A percentile compares a stretch with the other conserved stretches of the same genome.
These are phyloP conservation scores for Zygoascus ofunaensis DNA, from an alignment of 805 yeast genomes.

Conservation along the genomic window DNA sequence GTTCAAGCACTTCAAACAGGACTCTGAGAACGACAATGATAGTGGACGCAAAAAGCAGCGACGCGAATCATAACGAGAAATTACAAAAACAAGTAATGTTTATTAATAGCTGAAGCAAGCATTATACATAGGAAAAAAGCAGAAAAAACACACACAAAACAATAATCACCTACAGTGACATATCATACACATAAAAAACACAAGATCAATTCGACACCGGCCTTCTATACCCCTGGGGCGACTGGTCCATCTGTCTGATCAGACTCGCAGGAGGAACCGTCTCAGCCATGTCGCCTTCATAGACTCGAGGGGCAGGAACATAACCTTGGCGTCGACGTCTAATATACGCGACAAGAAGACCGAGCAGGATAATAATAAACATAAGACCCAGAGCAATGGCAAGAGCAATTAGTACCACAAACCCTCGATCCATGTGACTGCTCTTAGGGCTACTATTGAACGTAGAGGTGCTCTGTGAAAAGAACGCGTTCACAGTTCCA, in stretches of 20 bases:
- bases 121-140: conserved; percentile 3
- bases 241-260: conserved; percentile 34
- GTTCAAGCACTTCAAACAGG: conserved; percentile 7
- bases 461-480: conserved; percentile 22
- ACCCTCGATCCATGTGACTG: conserved; percentile 41
- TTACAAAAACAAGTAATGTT: conserved; percentile 3
- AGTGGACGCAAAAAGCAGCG: conserved; percentile 1
- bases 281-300: conserved; percentile 51
- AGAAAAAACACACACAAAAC: conserved; percentile 2
- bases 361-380: conserved; percentile 34
- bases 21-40: neutral
- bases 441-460: conserved; percentile 14
- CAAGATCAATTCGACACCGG: too few relatives aligned
- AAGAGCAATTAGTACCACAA: conserved; percentile 57
- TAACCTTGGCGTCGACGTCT: conserved; percentile 35
- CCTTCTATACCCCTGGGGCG: neutral
- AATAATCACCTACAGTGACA: conserved; percentile 2
- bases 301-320: conserved; percentile 42
- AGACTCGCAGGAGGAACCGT: conserved; percentile 54
- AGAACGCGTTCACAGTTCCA: conserved; percentile 25
- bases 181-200: too few relatives aligned
- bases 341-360: conserved; percentile 34
- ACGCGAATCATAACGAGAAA: neutral
- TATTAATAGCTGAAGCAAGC: conserved; percentile 5
- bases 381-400: conserved; percentile 55